Percentiles rank a stretch among this genome's conserved stretches.
Evolutionary conservation across 768 basidiomycete genomes (phyloP).

Genomic region (Boletus edulis): DNA sequence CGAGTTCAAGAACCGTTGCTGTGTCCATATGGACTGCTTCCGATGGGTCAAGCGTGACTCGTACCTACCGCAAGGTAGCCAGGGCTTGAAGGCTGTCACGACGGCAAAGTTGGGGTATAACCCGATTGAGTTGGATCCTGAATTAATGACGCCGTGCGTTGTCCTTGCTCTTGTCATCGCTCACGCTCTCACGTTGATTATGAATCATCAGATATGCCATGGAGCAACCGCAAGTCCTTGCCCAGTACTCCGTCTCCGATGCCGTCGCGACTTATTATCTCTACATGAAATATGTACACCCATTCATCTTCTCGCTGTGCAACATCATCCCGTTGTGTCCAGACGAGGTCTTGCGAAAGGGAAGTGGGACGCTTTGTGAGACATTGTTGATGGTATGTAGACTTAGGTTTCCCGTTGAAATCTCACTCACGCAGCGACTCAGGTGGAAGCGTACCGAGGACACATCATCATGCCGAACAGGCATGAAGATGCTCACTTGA

Average conservation of each 20-base stretch:
- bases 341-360: constrained; percentile 95
- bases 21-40: constrained; percentile 99
- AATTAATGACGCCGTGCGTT: constrained; percentile 97
- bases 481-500: constrained; percentile 89
- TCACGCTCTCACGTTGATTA: background rate
- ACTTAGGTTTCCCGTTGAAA: background rate
- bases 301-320: constrained; percentile 98
- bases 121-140: constrained; percentile 96
- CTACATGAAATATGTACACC: constrained; percentile 99
- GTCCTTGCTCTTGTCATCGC: background rate
- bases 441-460: constrained; percentile 95
- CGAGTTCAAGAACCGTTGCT: constrained; percentile 90
- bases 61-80: constrained; percentile 96
- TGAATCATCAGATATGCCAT: constrained; percentile 72
- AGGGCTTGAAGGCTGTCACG: constrained; percentile 97
- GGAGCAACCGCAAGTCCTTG: constrained; percentile 91
- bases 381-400: constrained; percentile 89
- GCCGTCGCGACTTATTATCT: constrained; percentile 99
- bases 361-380: constrained; percentile 95
- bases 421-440: constrained; percentile 6
- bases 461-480: constrained; percentile 97
- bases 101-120: constrained; percentile 94
- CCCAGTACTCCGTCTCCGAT: constrained; percentile 99
- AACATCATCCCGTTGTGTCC: constrained; percentile 98
- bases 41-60: constrained; percentile 99